Base-by-base conservation (phyloP, 1,139 yeast genomes). In the Taphrina confusa region DNA sequence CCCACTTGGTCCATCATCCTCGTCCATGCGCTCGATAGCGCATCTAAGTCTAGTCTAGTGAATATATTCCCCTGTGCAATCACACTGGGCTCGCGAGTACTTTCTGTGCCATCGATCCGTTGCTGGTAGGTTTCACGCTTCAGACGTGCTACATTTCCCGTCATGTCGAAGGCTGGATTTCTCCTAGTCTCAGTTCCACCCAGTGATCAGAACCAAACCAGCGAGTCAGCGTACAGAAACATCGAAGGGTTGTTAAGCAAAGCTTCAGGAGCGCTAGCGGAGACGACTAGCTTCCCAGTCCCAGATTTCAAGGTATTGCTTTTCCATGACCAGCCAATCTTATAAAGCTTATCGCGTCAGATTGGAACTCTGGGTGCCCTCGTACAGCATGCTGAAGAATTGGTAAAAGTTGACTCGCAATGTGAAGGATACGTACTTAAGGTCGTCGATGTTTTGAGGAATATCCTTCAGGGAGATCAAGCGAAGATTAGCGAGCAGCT, bases 361-460 rank as follows among this genome's bases (percentile, higher is more conserved):
- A 88, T 92, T 66, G 97, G 97, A 34, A 91, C 97, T 2, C 80
- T 92, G 70, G 99, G 94, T 74, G 85, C 91, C 40, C 79, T 92
- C 64, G 95, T 92, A 60, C 84, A 85, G 68, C 92, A 90, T 73
- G 84, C 92, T 71, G 98, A 94, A 69, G 97, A 91, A 70, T 78
- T 94, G 64, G 77, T 82, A 52, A 90, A 89, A 72, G 76, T 85
- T 61, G 99, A 92, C 73, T 76, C 76, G 27, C 95, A 88, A 73
- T 79, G 91, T 70, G 81, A 80, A 56, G 75, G 79, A 12, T 80
- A 94, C 5, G 82, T 90, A 31, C 71, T 77, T 40, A 94, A 94
- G 73, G 82, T 87, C 25, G 79, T 85, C 61, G 99, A 92, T 66
- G 81, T 88, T 28, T 77, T 90, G 64, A 70, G 74, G 42, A 69